Evolutionary conservation across 192 early-diverging fungal species (phyloP), one percentile per base, ranked within the genome.

Genomic region (Mortierella antarctica): DNA sequence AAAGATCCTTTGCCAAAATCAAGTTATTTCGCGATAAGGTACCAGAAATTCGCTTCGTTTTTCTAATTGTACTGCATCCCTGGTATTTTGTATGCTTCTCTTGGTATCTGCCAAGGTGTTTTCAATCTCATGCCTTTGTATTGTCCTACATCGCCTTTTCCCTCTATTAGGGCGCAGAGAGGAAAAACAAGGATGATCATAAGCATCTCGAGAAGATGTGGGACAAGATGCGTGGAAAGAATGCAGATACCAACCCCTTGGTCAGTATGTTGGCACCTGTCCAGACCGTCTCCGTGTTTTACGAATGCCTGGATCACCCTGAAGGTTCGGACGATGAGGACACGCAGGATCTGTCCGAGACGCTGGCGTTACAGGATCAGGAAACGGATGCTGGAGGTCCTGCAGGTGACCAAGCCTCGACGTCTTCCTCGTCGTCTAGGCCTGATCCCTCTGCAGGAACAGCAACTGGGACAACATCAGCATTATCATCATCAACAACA

Each of bases 21-120:
- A 91, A 93, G 82, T 65, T 93, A 47, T 94, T 94, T 74, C 86
- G 93, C 17, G 93, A 94, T 62, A 94, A 94, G 84, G 88, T 88
- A 82, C 74, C 9, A 2, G 47, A 23, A 71, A 17, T 61, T 51
- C 14, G 42, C 0, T 13, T n/a, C 4, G 1, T 51, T 51, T n/a
- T 51, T 51, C 50, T 4, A 51, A 51, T 17, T 15, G 50, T 51
- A 51, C 17, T 15, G 50, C 31, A 31, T 31, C 31, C 58, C 12
- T 42, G 46, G 17, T 1, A 12, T 47, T 23, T 55, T 44, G 6
- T 46, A 44, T 62, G 14, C 46, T 53, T 13, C 5, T 21, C 13
- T 31, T 70, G 18, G 14, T 57, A 31, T 51, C 17, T 51, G 11
- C 50, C 11, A 15, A 15, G 4, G 11, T 51, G 11, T 11, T 11